These are phyloP conservation scores for Alternaria ethzedia DNA, from an alignment of 2,329 filamentous ascomycete species.

Conservation along the genomic window DNA sequence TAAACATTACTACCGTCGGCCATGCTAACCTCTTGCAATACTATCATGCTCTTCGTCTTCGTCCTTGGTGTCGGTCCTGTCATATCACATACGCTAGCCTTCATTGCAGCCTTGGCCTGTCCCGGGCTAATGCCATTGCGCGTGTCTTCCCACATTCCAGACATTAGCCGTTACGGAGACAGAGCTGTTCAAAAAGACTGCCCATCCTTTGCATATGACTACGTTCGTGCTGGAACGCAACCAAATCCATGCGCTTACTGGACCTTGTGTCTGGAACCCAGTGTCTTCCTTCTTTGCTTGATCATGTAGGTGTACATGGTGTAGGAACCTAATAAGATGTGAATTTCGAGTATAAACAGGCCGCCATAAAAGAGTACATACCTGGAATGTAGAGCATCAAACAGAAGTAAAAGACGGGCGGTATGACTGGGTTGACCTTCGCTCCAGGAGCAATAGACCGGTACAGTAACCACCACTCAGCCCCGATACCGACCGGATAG, in stretches of 20 bases:
- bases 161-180: not conserved
- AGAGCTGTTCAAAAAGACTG: not conserved
- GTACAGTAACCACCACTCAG: constrained; percentile 37
- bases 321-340: constrained; percentile 23
- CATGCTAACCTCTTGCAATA: not conserved
- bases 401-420: constrained; percentile 26
- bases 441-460: constrained; percentile 16
- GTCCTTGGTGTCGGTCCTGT: not conserved
- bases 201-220: not conserved
- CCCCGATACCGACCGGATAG: constrained; percentile 36
- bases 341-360: not conserved
- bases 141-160: not conserved
- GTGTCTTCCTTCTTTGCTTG: constrained; percentile 29
- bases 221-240: not conserved
- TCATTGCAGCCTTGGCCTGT: not conserved
- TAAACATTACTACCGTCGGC: not conserved
- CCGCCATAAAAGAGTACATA: constrained; percentile 6
- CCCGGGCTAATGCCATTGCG: not conserved
- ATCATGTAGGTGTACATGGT: constrained; percentile 40
- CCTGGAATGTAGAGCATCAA: constrained; percentile 32
- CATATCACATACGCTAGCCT: not conserved
- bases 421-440: constrained; percentile 16
- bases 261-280: constrained; percentile 7
- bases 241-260: not conserved
- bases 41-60: not conserved